Evolutionary conservation across 2,329 filamentous ascomycete species (phyloP).

Genomic region (Alternaria sp.): DNA sequence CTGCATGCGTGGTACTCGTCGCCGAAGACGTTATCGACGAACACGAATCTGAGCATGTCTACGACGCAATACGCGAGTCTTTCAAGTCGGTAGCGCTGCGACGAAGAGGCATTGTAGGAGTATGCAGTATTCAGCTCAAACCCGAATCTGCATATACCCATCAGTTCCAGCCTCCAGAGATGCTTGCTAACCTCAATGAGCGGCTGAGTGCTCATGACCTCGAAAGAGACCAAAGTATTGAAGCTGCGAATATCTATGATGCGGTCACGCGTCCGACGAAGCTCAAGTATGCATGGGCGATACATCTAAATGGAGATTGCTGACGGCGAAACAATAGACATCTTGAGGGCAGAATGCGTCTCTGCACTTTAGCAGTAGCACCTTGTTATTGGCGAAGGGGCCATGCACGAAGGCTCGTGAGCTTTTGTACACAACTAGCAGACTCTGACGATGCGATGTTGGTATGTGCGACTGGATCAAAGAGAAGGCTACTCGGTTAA

Average conservation of each 20-base stretch:
- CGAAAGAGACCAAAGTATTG: slow-evolving; percentile 30
- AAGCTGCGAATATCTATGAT: slow-evolving; percentile 28
- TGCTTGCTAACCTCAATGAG: slow-evolving; percentile 19
- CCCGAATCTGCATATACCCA: slow-evolving; percentile 30
- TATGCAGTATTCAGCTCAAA: slow-evolving; percentile 35
- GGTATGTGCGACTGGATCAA: slow-evolving; percentile 17
- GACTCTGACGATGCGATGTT: slow-evolving; percentile 33
- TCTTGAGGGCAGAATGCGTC: slow-evolving; percentile 25
- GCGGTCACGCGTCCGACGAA: slow-evolving; percentile 34
- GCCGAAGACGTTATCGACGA: slow-evolving; percentile 24
- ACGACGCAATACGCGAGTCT: slow-evolving; percentile 29
- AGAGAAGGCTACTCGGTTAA: slow-evolving; percentile 4
- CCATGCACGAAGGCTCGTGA: slow-evolving; percentile 35
- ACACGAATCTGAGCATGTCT: slow-evolving; percentile 25
- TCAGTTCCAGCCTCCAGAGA: slow-evolving; percentile 28
- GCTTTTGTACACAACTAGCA: slow-evolving; percentile 36
- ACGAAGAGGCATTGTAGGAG: slow-evolving; percentile 31
- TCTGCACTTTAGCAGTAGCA: slow-evolving; percentile 32
- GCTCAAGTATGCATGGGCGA: slow-evolving; percentile 23
- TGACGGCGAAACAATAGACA: slow-evolving; percentile 17
- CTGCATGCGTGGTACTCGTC: slow-evolving; percentile 25
- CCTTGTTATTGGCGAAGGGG: slow-evolving; percentile 40
- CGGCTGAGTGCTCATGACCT: slow-evolving; percentile 1
- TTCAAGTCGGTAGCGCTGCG: slow-evolving; percentile 9
- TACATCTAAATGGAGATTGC: not conserved